These are phyloP conservation scores for Cordyceps tenuipes DNA, from an alignment of 2,329 filamentous ascomycete genomes.

Conservation along the genomic window DNA sequence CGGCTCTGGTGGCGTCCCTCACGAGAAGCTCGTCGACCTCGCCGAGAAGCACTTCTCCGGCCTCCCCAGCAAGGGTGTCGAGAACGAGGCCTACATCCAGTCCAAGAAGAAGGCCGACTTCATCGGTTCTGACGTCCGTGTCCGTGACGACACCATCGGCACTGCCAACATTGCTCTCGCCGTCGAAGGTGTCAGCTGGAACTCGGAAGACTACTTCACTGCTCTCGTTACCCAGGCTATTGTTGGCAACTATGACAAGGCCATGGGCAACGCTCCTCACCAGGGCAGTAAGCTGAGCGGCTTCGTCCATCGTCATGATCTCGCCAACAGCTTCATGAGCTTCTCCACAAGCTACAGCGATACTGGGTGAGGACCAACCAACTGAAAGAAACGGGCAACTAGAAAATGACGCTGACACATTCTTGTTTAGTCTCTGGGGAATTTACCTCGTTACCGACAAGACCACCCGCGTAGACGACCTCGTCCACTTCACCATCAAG, in stretches of 20 bases:
- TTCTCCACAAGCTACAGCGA: slow-evolving; percentile 99
- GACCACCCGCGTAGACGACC: slow-evolving; percentile 79
- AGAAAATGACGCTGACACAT: slow-evolving; percentile 16
- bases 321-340: slow-evolving; percentile 99
- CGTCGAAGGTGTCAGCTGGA: slow-evolving; percentile 99
- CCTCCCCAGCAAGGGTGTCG: slow-evolving; percentile 67
- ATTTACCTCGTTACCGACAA: slow-evolving; percentile 97
- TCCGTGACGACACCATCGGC: slow-evolving; percentile 92
- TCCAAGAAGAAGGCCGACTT: slow-evolving; percentile 90
- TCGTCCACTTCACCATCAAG: slow-evolving; percentile 95
- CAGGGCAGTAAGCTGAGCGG: slow-evolving; percentile 97
- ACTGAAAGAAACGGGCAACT: background rate
- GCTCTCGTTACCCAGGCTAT: slow-evolving; percentile 96
- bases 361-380: slow-evolving; percentile 63
- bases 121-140: slow-evolving; percentile 88
- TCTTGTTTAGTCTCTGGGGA: slow-evolving; percentile 75
- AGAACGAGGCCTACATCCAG: slow-evolving; percentile 64
- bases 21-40: slow-evolving; percentile 87
- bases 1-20: slow-evolving; percentile 86
- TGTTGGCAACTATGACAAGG: slow-evolving; percentile 98
- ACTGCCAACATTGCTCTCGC: slow-evolving; percentile 97
- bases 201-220: slow-evolving; percentile 98
- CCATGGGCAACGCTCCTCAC: slow-evolving; percentile 94
- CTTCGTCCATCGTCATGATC: slow-evolving; percentile 85
- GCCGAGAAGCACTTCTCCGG: slow-evolving; percentile 91